These are phyloP conservation scores for Neurospora cerealis DNA, from an alignment of 495 filamentous ascomycete species.

Conservation along the genomic window DNA sequence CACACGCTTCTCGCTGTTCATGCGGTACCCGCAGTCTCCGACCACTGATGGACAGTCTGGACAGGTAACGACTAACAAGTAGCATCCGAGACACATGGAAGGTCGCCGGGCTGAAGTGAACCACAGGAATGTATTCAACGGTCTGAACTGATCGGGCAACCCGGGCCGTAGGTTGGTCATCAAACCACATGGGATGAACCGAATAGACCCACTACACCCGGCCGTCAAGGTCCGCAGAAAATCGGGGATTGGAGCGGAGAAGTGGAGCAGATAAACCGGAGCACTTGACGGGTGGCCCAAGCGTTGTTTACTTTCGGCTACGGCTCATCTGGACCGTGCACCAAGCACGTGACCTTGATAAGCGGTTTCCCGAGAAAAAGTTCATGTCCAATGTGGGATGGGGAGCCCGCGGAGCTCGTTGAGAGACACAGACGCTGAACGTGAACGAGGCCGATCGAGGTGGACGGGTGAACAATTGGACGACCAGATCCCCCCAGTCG, in stretches of 20 bases:
- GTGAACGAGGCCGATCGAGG: constrained; percentile 5
- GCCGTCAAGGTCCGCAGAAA: neutral
- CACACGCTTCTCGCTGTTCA: neutral
- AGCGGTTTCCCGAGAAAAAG: neutral
- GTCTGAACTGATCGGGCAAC: neutral
- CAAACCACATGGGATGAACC: neutral
- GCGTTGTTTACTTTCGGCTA: neutral
- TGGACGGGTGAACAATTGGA: constrained; percentile 5
- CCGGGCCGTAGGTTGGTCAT: neutral
- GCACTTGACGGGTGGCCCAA: neutral
- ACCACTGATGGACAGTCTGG: neutral
- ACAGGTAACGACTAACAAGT: neutral
- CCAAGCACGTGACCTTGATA: neutral
- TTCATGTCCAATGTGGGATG: neutral
- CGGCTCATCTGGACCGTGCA: neutral
- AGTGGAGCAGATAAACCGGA: neutral
- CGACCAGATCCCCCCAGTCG: neutral
- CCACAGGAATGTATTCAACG: neutral
- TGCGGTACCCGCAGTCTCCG: neutral
- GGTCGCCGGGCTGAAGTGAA: neutral
- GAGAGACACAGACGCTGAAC: neutral
- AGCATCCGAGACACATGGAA: neutral
- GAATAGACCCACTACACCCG: neutral
- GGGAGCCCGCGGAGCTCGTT: neutral
- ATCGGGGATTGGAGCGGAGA: neutral